Percentiles rank a stretch among this genome's conserved stretches.
These are phyloP conservation scores for Globisporangium nunn DNA, from an alignment of 352 stramenopile species.

Conservation along the genomic window DNA sequence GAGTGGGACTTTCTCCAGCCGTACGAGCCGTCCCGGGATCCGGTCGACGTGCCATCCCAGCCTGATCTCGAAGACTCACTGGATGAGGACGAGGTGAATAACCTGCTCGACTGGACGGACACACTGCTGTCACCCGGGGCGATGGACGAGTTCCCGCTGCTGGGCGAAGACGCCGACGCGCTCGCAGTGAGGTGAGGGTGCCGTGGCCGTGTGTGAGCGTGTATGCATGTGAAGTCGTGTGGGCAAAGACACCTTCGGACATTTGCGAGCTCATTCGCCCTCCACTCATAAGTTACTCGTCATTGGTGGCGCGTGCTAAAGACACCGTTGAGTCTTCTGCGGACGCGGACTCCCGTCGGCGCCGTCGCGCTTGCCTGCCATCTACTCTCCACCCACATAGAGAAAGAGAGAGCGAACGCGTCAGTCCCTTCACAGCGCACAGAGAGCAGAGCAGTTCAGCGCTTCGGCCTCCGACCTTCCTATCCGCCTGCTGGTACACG, in stretches of 20 bases:
- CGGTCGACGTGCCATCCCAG: not conserved
- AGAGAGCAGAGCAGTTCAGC: too few species aligned
- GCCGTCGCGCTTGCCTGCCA: constrained; percentile 22
- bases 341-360: constrained; percentile 20
- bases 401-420: too few species aligned
- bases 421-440: too few species aligned
- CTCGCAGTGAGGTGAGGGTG: not conserved
- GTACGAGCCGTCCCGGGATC: constrained; percentile 7
- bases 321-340: constrained; percentile 21
- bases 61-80: constrained; percentile 55
- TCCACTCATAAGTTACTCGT: not conserved
- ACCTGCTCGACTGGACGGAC: constrained; percentile 77
- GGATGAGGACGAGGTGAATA: constrained; percentile 71
- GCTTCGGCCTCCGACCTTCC: constrained; percentile 32
- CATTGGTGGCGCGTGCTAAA: not conserved
- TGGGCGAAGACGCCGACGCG: constrained; percentile 23
- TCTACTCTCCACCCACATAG: not conserved
- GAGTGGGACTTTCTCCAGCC: constrained; percentile 16
- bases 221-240: not conserved
- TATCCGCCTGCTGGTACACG: constrained; percentile 45
- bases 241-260: not conserved
- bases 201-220: not conserved
- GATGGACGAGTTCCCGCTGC: constrained; percentile 32
- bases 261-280: not conserved
- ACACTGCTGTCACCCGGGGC: constrained; percentile 39